Conservation (phyloP, 2,329 filamentous ascomycete species). For the Trichoderma sp. region DNA sequence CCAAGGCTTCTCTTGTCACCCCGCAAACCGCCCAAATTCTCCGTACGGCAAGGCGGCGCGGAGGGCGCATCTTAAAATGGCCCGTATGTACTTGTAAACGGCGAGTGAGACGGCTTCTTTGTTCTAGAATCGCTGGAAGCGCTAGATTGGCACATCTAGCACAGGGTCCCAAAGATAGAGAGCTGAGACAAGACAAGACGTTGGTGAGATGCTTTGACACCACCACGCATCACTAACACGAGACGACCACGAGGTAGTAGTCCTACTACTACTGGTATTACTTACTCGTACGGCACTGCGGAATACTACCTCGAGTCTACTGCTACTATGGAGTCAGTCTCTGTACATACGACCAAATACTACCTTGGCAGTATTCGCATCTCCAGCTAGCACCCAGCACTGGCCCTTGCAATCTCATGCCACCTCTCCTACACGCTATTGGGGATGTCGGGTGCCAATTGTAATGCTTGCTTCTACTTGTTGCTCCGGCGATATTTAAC, state of each 20-base stretch:
- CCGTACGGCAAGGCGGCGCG: conserved; percentile 8
- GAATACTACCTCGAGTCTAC: neutral
- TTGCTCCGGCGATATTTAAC: neutral
- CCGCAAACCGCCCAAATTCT: conserved; percentile 14
- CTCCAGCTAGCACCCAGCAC: neutral
- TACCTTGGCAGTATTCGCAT: neutral
- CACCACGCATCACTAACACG: neutral
- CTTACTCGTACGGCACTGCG: neutral
- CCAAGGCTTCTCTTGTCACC: neutral
- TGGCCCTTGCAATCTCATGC: conserved; percentile 12
- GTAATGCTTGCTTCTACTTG: neutral
- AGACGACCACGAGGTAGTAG: neutral
- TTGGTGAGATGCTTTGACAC: neutral
- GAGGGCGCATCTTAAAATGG: conserved; percentile 6
- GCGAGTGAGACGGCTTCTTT: neutral
- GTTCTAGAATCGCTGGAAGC: conserved; percentile 6
- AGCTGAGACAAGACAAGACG: neutral
- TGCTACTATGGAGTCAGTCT: neutral
- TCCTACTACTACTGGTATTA: neutral
- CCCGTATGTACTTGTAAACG: neutral
- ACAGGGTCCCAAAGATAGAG: neutral
- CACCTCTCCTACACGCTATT: neutral
- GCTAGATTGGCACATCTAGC: neutral
- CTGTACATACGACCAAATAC: neutral
- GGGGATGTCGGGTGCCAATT: neutral